These are phyloP conservation scores for Coniella vitis DNA, from an alignment of 2,329 filamentous ascomycete species.

Conservation along the genomic window DNA sequence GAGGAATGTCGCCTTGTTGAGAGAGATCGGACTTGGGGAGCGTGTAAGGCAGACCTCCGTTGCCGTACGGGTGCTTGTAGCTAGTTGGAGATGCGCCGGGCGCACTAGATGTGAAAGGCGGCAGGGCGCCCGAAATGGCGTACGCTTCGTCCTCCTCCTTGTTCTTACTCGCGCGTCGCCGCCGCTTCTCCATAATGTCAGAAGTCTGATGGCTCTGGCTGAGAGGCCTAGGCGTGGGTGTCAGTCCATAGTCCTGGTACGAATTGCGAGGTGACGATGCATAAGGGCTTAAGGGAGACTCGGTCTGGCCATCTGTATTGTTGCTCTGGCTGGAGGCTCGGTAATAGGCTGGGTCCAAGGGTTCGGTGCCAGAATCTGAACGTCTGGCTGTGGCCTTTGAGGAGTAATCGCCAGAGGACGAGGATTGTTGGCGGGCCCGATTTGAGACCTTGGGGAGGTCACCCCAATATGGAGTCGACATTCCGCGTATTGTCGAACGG, in stretches of 20 bases:
- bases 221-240: constrained; percentile 53
- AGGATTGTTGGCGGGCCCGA: constrained; percentile 30
- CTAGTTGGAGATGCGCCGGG: constrained; percentile 52
- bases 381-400: constrained; percentile 25
- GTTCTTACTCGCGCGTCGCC: constrained; percentile 35
- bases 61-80: constrained; percentile 44
- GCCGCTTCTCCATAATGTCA: constrained; percentile 37
- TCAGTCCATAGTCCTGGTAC: constrained; percentile 45
- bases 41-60: constrained; percentile 26
- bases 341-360: constrained; percentile 39
- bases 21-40: constrained; percentile 23
- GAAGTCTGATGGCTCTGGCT: constrained; percentile 38
- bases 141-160: constrained; percentile 34
- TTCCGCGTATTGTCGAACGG: constrained; percentile 22
- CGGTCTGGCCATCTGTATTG: constrained; percentile 47
- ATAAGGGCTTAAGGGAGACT: constrained; percentile 52
- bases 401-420: constrained; percentile 29
- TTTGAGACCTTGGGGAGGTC: constrained; percentile 41
- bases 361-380: constrained; percentile 26
- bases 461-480: constrained; percentile 52
- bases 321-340: constrained; percentile 50
- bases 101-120: constrained; percentile 52
- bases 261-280: constrained; percentile 44
- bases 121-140: constrained; percentile 24
- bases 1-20: constrained; percentile 19